A percentile compares a stretch with the other conserved stretches of the same genome.
Conservation (phyloP, 306 rosid genomes). For the Dicorynia guianensis region DNA sequence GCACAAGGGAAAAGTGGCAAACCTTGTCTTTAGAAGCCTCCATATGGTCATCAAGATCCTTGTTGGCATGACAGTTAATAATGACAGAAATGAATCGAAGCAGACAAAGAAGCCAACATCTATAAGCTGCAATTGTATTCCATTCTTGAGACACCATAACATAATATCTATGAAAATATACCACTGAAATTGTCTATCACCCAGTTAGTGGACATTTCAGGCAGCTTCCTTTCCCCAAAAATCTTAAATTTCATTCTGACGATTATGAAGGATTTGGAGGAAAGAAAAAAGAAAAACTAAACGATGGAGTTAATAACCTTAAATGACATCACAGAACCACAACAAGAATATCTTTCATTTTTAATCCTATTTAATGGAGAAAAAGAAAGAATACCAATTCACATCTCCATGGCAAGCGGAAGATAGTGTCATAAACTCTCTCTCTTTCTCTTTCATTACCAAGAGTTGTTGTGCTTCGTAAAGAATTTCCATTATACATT, state of each 20-base stretch:
- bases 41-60: slow-evolving; percentile 76
- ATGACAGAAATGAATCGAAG: slow-evolving; percentile 93
- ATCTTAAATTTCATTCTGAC: slow-evolving; percentile 14
- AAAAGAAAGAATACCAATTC: slow-evolving; percentile 78
- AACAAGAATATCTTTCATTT: slow-evolving; percentile 9
- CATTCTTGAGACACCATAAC: slow-evolving; percentile 42
- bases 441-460: slow-evolving; percentile 95
- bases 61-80: slow-evolving; percentile 94
- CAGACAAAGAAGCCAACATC: slow-evolving; percentile 97
- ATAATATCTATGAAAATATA: slow-evolving; percentile 38
- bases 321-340: slow-evolving; percentile 40
- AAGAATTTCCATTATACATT: slow-evolving; percentile 82
- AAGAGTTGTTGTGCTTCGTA: slow-evolving; percentile 81
- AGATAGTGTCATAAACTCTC: slow-evolving; percentile 92
- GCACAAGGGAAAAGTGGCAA: slow-evolving; percentile 46
- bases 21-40: slow-evolving; percentile 84
- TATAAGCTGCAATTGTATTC: slow-evolving; percentile 84
- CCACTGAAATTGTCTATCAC: slow-evolving; percentile 36
- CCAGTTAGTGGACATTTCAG: slow-evolving; percentile 13
- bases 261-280: slow-evolving; percentile 7
- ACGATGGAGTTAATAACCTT: slow-evolving; percentile 21
- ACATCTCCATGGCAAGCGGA: slow-evolving; percentile 99
- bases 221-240: slow-evolving; percentile 14
- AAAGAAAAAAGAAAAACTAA: background rate
- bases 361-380: slow-evolving; percentile 17